Base-by-base conservation (phyloP, 1,284 basidiomycete species). In the Cryptococcus amylolentus region DNA sequence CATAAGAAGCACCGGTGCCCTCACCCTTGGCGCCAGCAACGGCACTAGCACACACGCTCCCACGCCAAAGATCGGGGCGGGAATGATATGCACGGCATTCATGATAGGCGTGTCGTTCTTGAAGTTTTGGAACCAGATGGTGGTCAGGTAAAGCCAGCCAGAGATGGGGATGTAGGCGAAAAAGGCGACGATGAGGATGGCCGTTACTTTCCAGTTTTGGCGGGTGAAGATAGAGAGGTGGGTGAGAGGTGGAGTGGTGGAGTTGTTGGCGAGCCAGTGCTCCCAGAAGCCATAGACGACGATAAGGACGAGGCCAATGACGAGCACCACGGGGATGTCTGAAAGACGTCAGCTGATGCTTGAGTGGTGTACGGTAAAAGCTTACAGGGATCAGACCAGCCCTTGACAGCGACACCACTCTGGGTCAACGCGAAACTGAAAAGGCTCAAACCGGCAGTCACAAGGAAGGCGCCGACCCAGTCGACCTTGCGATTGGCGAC, bases 241-340 rank as follows among this genome's bases (percentile, higher is more conserved):
- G 42, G 64, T 63, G 18, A 72, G 58, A 8, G 68, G 65, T 12
- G 65, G 64, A 0, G 70, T 65, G 51, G 53, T 72, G 63, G 70
- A 77, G 56, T 57, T 70, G 37, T 37, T 69, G 61, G 71, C 78
- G 27, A 91, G 81, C 67, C 84, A 81, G 23, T 79, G 60, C 41
- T 71, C 66, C 62, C 65, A 77, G 35, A 66, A 57, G 8, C 63
- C 66, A 44, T 75, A 77, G 8, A 51, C 62, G 5, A 63, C 51
- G 27, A 75, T 60, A 20, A 75, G 58, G 16, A 71, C 40, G 20
- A 71, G 51, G 1, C 68, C 69, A 18, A 73, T 26, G 46, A 54
- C 66, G 9, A 75, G 60, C 2, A 71, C 53, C 1, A 60, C 67
- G 3, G 67, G 62, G n/a, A 74, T 62, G 49, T 73, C 71, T 67